Percentiles rank a stretch among this genome's conserved stretches.
phyloP scores from a whole-genome alignment of 306 rosid genomes.

The Cicer judaicum region DNA sequence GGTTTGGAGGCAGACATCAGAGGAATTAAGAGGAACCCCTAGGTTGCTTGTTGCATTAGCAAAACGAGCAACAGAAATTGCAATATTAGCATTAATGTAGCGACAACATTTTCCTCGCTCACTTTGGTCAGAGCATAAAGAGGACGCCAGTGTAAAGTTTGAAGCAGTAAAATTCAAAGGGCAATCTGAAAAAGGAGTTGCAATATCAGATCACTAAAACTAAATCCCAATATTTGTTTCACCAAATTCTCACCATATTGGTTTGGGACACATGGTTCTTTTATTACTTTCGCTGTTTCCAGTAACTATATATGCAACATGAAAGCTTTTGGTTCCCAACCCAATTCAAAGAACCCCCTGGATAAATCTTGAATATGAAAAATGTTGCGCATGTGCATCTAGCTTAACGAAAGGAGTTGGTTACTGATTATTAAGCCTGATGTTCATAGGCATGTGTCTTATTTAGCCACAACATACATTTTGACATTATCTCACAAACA shows the following conservation, averaged over 20 bases:
- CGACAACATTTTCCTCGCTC: constrained; percentile 96
- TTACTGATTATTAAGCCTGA: constrained; percentile 20
- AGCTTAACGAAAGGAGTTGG: not conserved
- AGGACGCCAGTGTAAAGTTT: constrained; percentile 80
- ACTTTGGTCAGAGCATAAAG: constrained; percentile 67
- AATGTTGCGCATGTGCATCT: not conserved
- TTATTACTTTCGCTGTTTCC: constrained; percentile 11
- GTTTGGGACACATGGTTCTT: not conserved
- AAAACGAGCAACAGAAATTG: constrained; percentile 77
- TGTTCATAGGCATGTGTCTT: constrained; percentile 23
- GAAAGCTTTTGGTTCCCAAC: not conserved
- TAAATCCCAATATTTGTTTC: constrained; percentile 5
- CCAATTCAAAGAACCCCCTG: not conserved
- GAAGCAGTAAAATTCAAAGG: constrained; percentile 82
- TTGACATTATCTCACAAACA: not conserved
- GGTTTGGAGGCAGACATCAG: constrained; percentile 72
- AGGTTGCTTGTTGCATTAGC: constrained; percentile 81
- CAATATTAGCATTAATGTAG: constrained; percentile 81
- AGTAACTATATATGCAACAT: constrained; percentile 15
- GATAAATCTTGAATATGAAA: constrained; percentile 2
- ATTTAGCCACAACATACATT: not conserved
- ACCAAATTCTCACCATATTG: constrained; percentile 11
- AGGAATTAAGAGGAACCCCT: constrained; percentile 70
- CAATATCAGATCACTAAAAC: constrained; percentile 39
- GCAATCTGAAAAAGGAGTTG: constrained; percentile 71